These are phyloP conservation scores for Pythium monospermum DNA, from an alignment of 352 stramenopile genomes.

Conservation along the genomic window DNA sequence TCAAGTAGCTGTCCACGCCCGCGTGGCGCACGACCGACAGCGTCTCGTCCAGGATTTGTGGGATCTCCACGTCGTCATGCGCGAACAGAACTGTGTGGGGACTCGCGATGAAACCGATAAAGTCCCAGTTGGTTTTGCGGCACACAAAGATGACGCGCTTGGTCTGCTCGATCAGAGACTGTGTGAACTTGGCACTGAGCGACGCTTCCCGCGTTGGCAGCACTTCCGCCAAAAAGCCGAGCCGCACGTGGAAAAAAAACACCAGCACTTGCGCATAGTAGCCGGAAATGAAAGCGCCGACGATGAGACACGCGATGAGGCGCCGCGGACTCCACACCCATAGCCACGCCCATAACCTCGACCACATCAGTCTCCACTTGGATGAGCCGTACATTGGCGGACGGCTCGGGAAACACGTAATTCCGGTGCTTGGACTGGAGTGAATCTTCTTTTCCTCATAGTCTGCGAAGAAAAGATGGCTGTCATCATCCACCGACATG, in stretches of 20 bases:
- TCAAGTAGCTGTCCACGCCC: slow-evolving; percentile 66
- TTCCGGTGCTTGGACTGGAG: slow-evolving; percentile 1
- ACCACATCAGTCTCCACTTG: background rate
- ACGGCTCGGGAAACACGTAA: slow-evolving; percentile 9
- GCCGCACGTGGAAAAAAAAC: slow-evolving; percentile 60
- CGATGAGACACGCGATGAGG: slow-evolving; percentile 11
- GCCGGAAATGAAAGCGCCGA: slow-evolving; percentile 38
- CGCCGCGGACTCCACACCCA: slow-evolving; percentile 13
- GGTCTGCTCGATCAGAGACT: slow-evolving; percentile 45
- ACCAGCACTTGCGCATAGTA: slow-evolving; percentile 68
- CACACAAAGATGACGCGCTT: slow-evolving; percentile 66
- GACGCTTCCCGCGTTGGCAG: slow-evolving; percentile 36
- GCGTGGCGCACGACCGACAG: slow-evolving; percentile 55
- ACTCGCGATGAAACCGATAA: slow-evolving; percentile 55
- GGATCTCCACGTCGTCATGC: slow-evolving; percentile 58
- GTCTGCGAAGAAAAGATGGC: slow-evolving; percentile 15
- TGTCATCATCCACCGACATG: slow-evolving; percentile 22
- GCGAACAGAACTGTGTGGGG: slow-evolving; percentile 65
- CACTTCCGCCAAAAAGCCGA: slow-evolving; percentile 51
- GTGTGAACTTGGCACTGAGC: slow-evolving; percentile 41
- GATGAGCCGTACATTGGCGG: slow-evolving; percentile 1
- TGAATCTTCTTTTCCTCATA: slow-evolving; percentile 20
- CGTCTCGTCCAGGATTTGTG: slow-evolving; percentile 40
- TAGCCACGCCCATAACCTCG: slow-evolving; percentile 2
- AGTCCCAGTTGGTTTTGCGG: slow-evolving; percentile 78